A percentile compares a stretch with the other conserved stretches of the same genome.
These are phyloP conservation scores for Catenaria anguillulae DNA, from an alignment of 371 early-diverging fungal genomes.

Conservation along the genomic window DNA sequence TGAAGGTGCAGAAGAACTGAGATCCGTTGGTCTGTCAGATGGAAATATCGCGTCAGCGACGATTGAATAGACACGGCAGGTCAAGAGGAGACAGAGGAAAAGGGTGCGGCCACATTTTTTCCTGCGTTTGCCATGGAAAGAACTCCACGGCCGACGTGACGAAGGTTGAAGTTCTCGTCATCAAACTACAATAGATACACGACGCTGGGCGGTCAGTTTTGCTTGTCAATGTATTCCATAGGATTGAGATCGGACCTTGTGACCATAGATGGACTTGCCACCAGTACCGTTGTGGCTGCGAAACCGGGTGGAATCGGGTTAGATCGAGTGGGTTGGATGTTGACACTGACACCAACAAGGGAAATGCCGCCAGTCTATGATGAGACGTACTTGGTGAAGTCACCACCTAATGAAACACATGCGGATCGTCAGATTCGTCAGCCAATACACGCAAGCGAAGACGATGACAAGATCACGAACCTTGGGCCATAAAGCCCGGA, in stretches of 20 bases:
- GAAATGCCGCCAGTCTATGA: no score
- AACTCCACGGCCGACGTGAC: conserved; percentile 29
- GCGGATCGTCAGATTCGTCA: conserved; percentile 7
- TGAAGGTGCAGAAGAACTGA: conserved; percentile 49
- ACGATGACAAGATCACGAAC: no score
- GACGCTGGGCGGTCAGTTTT: no score
- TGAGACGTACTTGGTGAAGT: conserved; percentile 27
- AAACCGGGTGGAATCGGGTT: no score
- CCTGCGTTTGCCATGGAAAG: conserved; percentile 51
- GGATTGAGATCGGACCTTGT: no score
- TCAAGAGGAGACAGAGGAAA: not conserved
- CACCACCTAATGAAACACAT: conserved; percentile 13
- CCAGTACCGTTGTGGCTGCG: conserved; percentile 35
- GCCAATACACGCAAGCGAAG: not conserved
- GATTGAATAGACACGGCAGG: conserved; percentile 21
- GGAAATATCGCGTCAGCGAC: no score
- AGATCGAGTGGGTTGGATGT: no score
- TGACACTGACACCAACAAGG: no score
- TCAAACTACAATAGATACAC: no score
- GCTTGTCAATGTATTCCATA: no score
- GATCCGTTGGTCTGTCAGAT: no score
- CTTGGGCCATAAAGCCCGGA: conserved; percentile 6
- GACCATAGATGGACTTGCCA: conserved; percentile 28
- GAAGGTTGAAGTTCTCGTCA: conserved; percentile 44
- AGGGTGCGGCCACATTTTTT: no score